These are phyloP conservation scores for Lunasporangiospora selenospora DNA, from an alignment of 192 early-diverging fungal genomes.

Conservation along the genomic window DNA sequence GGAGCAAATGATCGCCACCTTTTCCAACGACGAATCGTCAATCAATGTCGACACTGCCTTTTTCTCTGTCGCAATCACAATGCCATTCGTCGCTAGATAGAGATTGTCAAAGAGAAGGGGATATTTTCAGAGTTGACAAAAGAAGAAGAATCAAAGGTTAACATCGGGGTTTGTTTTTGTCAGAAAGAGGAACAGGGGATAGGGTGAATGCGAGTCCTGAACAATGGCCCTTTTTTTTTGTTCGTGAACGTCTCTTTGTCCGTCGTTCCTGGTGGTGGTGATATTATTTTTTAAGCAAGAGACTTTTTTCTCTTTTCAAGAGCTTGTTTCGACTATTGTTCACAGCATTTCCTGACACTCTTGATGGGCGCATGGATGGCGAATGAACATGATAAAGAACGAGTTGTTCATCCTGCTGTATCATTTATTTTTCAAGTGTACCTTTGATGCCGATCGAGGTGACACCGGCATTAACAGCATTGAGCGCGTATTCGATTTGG, in stretches of 20 bases:
- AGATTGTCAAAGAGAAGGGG: background rate
- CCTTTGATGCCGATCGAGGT: conserved; percentile 51
- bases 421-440: conserved; percentile 18
- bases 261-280: no score
- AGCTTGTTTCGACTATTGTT: no score
- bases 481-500: conserved; percentile 99
- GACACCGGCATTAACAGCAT: conserved; percentile 71
- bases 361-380: no score
- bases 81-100: conserved; percentile 93
- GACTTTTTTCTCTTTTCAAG: no score
- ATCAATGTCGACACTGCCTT: conserved; percentile 92
- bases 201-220: no score
- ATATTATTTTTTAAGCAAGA: no score
- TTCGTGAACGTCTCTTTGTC: no score
- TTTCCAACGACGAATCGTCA: conserved; percentile 91
- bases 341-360: no score
- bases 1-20: conserved; percentile 86
- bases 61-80: conserved; percentile 99
- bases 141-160: conserved; percentile 1
- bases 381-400: background rate
- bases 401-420: background rate
- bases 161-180: no score
- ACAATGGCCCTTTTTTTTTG: no score
- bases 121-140: no score
- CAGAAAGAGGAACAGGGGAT: no score